Evolutionary conservation across 352 stramenopile species (phyloP).

Genomic region (Globisporangium paroecandrum): DNA sequence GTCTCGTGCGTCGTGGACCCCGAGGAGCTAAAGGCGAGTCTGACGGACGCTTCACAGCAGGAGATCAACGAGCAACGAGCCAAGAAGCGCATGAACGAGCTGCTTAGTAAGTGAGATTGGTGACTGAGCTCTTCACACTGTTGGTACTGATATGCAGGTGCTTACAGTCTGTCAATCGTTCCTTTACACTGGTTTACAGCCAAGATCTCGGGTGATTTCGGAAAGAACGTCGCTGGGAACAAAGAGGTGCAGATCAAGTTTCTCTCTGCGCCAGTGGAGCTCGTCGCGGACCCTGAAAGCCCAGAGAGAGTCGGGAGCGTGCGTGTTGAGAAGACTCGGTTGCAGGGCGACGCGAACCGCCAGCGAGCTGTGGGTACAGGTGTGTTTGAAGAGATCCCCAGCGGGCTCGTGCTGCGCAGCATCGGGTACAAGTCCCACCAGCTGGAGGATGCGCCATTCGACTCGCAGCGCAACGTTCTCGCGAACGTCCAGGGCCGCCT

Average conservation of each 20-base stretch:
- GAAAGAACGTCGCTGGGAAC: slow-evolving; percentile 22
- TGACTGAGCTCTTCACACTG: background rate
- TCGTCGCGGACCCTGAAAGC: slow-evolving; percentile 55
- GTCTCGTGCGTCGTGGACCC: slow-evolving; percentile 85
- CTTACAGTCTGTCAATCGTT: background rate
- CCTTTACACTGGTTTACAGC: slow-evolving; percentile 3
- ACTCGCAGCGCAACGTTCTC: slow-evolving; percentile 63
- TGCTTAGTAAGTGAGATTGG: slow-evolving; percentile 38
- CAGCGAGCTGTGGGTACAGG: slow-evolving; percentile 87
- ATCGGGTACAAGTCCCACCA: slow-evolving; percentile 92
- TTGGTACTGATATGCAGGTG: background rate
- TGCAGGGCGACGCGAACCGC: slow-evolving; percentile 80
- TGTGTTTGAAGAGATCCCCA: slow-evolving; percentile 82
- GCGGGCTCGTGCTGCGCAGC: slow-evolving; percentile 72
- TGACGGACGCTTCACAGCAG: slow-evolving; percentile 76
- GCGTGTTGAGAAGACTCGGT: slow-evolving; percentile 82
- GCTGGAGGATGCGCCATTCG: slow-evolving; percentile 78
- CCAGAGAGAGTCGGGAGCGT: slow-evolving; percentile 56
- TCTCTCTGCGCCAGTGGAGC: slow-evolving; percentile 79
- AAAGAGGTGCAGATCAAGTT: slow-evolving; percentile 88
- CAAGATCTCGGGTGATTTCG: slow-evolving; percentile 48
- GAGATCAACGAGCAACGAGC: slow-evolving; percentile 86
- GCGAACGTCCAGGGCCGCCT: slow-evolving; percentile 59
- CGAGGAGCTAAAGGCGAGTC: slow-evolving; percentile 85
- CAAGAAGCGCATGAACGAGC: slow-evolving; percentile 82